Conservation (phyloP, 2,329 filamentous ascomycete species). For the Fusarium neocosmosporiellum region DNA sequence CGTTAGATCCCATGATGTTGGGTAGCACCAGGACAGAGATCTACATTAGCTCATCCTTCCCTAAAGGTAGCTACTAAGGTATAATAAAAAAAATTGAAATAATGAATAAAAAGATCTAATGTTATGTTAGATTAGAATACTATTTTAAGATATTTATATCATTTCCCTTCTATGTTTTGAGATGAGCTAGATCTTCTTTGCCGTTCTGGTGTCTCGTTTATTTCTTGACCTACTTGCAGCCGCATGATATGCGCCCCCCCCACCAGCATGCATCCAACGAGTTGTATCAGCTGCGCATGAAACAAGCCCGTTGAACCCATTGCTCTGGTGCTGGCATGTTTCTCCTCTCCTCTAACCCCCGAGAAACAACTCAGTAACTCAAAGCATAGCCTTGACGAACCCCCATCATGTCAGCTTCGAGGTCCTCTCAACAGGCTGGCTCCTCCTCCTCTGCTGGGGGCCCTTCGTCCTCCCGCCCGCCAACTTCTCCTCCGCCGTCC, state of each 20-base stretch:
- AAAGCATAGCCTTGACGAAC: background rate
- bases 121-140: background rate
- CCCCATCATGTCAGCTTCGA: conserved; percentile 20
- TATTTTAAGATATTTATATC: background rate
- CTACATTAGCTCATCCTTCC: background rate
- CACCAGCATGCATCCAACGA: conserved; percentile 24
- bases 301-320: conserved; percentile 4
- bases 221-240: background rate
- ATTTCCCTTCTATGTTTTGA: background rate
- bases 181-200: background rate
- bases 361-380: background rate
- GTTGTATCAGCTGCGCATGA: conserved; percentile 13
- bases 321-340: background rate
- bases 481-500: conserved; percentile 40
- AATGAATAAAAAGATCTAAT: background rate
- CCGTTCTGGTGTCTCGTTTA: background rate
- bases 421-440: conserved; percentile 20
- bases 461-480: conserved; percentile 37
- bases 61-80: background rate
- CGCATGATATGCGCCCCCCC: conserved; percentile 38
- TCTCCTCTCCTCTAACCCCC: background rate
- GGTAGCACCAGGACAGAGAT: background rate
- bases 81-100: background rate
- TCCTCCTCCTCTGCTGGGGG: conserved; percentile 17
- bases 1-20: conserved; percentile 31